Evolutionary conservation across 805 yeast species (phyloP).

Genomic region (Yarrowia sp.): DNA sequence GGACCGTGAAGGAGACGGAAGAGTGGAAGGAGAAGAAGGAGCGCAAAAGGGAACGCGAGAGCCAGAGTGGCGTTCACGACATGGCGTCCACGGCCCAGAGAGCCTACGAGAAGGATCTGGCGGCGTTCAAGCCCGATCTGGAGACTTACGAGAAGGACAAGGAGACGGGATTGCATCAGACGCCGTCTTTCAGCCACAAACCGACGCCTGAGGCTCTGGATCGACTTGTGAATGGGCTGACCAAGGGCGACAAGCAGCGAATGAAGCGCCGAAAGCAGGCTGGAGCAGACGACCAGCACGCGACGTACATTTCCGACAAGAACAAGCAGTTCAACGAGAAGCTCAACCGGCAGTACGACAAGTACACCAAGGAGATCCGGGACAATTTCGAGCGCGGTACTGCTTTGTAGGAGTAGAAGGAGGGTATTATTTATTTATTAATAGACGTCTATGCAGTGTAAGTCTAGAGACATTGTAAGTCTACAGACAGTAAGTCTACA

Average conservation of each 20-base stretch:
- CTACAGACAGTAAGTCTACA: too few species aligned
- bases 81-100: constrained; percentile 56
- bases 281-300: constrained; percentile 41
- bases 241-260: constrained; percentile 43
- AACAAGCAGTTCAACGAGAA: constrained; percentile 73
- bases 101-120: constrained; percentile 56
- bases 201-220: constrained; percentile 44
- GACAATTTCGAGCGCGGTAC: constrained; percentile 43
- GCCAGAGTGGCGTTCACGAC: constrained; percentile 42
- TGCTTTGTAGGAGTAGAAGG: constrained; percentile 29
- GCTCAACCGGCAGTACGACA: constrained; percentile 55
- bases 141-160: constrained; percentile 48
- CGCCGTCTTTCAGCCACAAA: constrained; percentile 34
- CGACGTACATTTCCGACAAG: constrained; percentile 58
- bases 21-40: constrained; percentile 53
- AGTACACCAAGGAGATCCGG: constrained; percentile 40
- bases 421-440: neutral
- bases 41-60: constrained; percentile 31
- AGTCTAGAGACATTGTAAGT: neutral
- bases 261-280: constrained; percentile 37
- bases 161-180: constrained; percentile 34
- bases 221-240: constrained; percentile 35
- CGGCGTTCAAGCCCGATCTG: constrained; percentile 42
- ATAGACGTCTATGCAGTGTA: too few species aligned
- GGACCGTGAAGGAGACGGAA: constrained; percentile 63